phyloP scores from a whole-genome alignment of 2,329 filamentous ascomycete genomes.

The Botrytis tulipae region DNA sequence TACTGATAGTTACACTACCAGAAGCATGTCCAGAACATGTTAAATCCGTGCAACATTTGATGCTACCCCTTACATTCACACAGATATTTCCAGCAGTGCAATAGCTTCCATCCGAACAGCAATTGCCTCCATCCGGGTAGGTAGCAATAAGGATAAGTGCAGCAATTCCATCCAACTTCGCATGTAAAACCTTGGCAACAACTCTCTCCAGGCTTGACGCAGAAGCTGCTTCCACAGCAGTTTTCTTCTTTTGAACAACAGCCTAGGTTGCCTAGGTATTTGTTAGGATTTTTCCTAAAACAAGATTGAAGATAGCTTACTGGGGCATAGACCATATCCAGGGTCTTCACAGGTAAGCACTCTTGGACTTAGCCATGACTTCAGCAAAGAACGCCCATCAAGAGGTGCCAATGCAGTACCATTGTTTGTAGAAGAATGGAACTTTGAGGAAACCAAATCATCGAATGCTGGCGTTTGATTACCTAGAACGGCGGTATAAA shows the following conservation, averaged over 20 bases:
- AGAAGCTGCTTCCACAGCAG: neutral
- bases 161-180: slow-evolving; percentile 7
- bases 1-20: neutral
- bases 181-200: slow-evolving; percentile 1
- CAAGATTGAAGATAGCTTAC: neutral
- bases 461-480: neutral
- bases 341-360: neutral
- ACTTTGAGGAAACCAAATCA: neutral
- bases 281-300: neutral
- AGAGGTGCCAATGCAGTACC: neutral
- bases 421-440: neutral
- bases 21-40: neutral
- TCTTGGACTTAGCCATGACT: neutral
- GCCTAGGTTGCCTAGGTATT: neutral
- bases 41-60: neutral
- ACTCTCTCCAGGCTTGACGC: neutral
- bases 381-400: neutral
- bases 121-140: neutral
- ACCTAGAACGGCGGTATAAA: neutral
- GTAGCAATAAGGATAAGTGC: neutral
- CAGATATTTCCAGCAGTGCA: neutral
- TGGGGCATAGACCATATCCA: neutral
- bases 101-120: slow-evolving; percentile 13
- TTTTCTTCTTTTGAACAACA: neutral
- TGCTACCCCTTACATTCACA: neutral